Conservation (phyloP, 169 alveolate species). For the Plasmodium billcollinsi region DNA sequence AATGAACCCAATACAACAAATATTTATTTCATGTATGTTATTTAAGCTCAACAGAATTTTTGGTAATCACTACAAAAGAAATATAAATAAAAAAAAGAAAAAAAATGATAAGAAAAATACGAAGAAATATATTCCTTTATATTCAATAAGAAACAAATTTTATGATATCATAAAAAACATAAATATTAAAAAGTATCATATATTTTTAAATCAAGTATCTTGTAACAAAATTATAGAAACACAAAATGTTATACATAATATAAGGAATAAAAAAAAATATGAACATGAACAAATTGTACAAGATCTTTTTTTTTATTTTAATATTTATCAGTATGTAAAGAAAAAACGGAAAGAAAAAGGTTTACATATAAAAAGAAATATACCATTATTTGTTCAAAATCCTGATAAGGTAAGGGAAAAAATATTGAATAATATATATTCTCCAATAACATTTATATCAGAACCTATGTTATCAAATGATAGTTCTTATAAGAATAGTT, state of each 20-base stretch:
- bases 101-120: too few species aligned
- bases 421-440: not conserved
- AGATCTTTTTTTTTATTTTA: slow-evolving; percentile 38
- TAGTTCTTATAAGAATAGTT: not conserved
- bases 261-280: slow-evolving; percentile 9
- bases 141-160: slow-evolving; percentile 1
- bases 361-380: too few species aligned
- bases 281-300: slow-evolving; percentile 18
- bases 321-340: slow-evolving; percentile 4
- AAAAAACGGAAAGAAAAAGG: too few species aligned
- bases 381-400: too few species aligned
- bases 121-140: not conserved
- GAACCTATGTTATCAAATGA: too few species aligned
- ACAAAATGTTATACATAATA: slow-evolving; percentile 14
- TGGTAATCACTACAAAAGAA: slow-evolving; percentile 1
- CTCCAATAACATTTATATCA: not conserved
- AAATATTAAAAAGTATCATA: slow-evolving; percentile 36
- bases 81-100: slow-evolving; percentile 3
- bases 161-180: slow-evolving; percentile 47
- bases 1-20: slow-evolving; percentile 43
- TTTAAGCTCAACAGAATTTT: slow-evolving; percentile 28
- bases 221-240: slow-evolving; percentile 62
- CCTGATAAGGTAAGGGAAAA: too few species aligned
- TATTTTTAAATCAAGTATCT: slow-evolving; percentile 38
- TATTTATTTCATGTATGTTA: slow-evolving; percentile 42